A percentile compares a stretch with the other conserved stretches of the same genome.
Evolutionary conservation across 2,329 filamentous ascomycete species (phyloP).

Genomic region (Dactylonectria estremocensis): DNA sequence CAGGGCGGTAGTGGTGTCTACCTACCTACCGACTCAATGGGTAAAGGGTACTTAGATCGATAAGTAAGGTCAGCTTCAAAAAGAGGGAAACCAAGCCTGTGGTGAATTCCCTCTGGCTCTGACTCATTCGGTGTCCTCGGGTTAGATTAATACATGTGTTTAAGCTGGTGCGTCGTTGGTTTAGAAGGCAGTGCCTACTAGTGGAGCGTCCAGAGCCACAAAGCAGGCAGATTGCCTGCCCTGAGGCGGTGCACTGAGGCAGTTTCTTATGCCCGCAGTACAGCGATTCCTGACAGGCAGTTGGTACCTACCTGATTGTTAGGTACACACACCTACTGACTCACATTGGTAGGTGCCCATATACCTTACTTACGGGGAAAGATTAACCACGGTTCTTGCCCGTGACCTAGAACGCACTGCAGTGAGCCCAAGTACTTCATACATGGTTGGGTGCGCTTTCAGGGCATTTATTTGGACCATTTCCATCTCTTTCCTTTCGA

Average conservation of each 20-base stretch:
- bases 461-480: not conserved
- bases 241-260: slow-evolving; percentile 48
- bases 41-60: not conserved
- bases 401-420: not conserved
- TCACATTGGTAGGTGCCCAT: not conserved
- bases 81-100: not conserved
- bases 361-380: not conserved
- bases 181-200: not conserved
- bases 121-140: slow-evolving; percentile 39
- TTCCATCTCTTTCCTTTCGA: too few species aligned
- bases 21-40: not conserved
- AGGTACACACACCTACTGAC: not conserved
- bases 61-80: too few species aligned
- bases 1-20: too few species aligned
- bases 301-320: too few species aligned
- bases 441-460: not conserved
- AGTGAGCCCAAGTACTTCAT: not conserved
- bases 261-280: slow-evolving; percentile 38
- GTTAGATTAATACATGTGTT: not conserved
- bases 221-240: slow-evolving; percentile 6
- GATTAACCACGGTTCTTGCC: not conserved
- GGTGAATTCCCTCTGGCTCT: slow-evolving; percentile 23
- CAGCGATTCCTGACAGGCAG: not conserved
- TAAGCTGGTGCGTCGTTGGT: not conserved
- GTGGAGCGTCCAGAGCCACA: not conserved